A percentile compares a stretch with the other conserved stretches of the same genome.
These are phyloP conservation scores for Maudiozyma humilis DNA, from an alignment of 1,139 yeast genomes.

Conservation along the genomic window DNA sequence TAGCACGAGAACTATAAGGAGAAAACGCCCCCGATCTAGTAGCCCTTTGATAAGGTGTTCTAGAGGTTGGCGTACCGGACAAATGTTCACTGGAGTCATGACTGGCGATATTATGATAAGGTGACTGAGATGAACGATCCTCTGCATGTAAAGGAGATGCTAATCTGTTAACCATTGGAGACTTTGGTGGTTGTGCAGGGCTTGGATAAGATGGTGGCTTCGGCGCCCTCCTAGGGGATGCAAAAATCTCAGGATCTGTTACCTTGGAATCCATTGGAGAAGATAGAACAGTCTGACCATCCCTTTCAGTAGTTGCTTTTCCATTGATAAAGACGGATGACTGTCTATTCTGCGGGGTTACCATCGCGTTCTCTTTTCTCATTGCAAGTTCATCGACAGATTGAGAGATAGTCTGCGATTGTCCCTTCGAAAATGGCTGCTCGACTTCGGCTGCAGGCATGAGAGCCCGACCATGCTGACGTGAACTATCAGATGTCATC, in stretches of 20 bases:
- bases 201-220: slow-evolving; percentile 46
- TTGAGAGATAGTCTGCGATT: slow-evolving; percentile 43
- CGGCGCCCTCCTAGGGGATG: slow-evolving; percentile 60
- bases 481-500: neutral
- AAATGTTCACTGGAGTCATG: neutral
- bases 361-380: slow-evolving; percentile 5
- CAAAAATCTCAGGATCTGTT: slow-evolving; percentile 29
- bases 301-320: slow-evolving; percentile 4
- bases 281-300: slow-evolving; percentile 13
- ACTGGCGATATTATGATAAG: slow-evolving; percentile 16
- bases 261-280: slow-evolving; percentile 15
- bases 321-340: slow-evolving; percentile 14
- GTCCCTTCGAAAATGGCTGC: slow-evolving; percentile 26
- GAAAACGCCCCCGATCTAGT: neutral
- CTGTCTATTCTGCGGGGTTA: slow-evolving; percentile 10
- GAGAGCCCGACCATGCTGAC: slow-evolving; percentile 10
- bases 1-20: neutral
- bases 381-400: slow-evolving; percentile 41
- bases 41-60: neutral
- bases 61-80: neutral
- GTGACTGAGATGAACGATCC: slow-evolving; percentile 20
- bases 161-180: slow-evolving; percentile 20
- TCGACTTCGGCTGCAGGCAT: slow-evolving; percentile 31
- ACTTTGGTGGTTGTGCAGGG: slow-evolving; percentile 36
- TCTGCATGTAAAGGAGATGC: slow-evolving; percentile 9